A percentile compares a stretch with the other conserved stretches of the same genome.
Conservation (phyloP, 2,329 filamentous ascomycete species). For the Rhynchosporium agropyri region DNA sequence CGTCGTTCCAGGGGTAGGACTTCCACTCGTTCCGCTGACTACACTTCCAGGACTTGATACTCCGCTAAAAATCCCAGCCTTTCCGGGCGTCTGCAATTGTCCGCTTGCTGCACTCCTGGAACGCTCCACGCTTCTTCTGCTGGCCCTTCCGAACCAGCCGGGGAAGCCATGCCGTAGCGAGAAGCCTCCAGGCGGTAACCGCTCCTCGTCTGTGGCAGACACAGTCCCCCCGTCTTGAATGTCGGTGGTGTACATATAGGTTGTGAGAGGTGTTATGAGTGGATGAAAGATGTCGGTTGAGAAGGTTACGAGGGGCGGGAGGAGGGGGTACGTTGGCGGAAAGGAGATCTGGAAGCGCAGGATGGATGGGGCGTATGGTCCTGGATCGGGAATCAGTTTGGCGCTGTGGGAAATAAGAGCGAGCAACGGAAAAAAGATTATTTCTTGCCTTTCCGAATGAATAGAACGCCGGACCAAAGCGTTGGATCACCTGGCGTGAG, state of each 20-base stretch:
- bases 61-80: conserved; percentile 23
- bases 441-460: conserved; percentile 77
- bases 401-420: background rate
- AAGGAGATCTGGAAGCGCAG: conserved; percentile 91
- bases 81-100: conserved; percentile 35
- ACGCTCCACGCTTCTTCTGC: conserved; percentile 46
- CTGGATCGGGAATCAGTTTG: conserved; percentile 49
- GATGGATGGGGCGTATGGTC: conserved; percentile 85
- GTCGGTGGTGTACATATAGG: conserved; percentile 86
- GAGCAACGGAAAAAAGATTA: conserved; percentile 9
- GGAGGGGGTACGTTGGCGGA: conserved; percentile 73
- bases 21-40: conserved; percentile 25
- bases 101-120: conserved; percentile 26
- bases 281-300: conserved; percentile 94
- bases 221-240: conserved; percentile 75
- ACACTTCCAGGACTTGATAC: conserved; percentile 29
- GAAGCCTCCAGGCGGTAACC: conserved; percentile 85
- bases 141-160: conserved; percentile 75
- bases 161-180: conserved; percentile 90
- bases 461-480: conserved; percentile 88
- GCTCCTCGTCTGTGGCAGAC: conserved; percentile 80
- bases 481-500: conserved; percentile 79
- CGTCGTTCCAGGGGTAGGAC: conserved; percentile 29
- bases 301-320: conserved; percentile 86
- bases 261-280: conserved; percentile 88